Conservation (phyloP, 139 green algal species). For the Coccomyxa sp. region DNA sequence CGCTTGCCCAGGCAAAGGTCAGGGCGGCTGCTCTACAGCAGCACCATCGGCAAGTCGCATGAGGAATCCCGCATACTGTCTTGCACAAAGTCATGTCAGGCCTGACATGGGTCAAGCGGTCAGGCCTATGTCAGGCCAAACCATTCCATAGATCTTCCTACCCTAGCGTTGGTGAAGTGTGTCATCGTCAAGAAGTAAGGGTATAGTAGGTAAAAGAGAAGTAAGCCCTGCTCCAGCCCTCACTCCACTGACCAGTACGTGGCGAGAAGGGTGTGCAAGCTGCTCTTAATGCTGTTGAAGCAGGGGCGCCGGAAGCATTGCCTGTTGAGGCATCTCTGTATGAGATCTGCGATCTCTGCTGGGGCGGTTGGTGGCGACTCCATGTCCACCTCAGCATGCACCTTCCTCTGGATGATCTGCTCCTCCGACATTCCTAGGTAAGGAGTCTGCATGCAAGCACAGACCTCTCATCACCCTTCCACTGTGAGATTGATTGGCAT, state of each 20-base stretch:
- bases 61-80: no score
- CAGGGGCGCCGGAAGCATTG: neutral
- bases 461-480: no score
- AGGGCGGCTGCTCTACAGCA: no score
- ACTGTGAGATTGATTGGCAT: neutral
- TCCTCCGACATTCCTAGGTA: constrained; percentile 5
- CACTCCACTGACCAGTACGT: neutral
- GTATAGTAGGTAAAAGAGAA: no score
- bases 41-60: no score
- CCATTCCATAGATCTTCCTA: no score
- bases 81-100: no score
- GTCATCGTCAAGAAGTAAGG: no score
- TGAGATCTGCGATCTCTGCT: neutral
- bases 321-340: neutral
- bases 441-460: neutral
- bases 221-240: neutral
- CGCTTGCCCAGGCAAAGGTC: no score
- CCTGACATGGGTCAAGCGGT: no score
- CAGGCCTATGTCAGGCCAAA: no score
- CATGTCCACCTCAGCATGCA: neutral
- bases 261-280: neutral
- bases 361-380: neutral
- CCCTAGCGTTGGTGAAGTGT: no score
- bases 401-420: constrained; percentile 2
- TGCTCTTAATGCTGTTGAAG: neutral